Evolutionary conservation across 768 basidiomycete species (phyloP).

Genomic region (Leccinellum albellum): DNA sequence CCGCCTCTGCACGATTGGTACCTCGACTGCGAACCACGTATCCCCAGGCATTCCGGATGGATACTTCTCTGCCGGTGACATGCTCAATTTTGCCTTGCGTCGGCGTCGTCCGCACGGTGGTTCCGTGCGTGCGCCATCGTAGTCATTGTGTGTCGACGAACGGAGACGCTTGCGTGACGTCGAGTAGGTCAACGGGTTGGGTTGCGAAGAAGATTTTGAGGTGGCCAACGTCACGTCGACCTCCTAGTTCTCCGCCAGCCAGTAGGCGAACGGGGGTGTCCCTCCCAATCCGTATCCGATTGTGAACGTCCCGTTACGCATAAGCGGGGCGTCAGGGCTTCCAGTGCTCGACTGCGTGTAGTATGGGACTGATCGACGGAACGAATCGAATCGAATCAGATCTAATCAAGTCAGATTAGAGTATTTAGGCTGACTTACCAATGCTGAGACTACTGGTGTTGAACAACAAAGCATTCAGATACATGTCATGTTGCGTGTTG

Average conservation of each 20-base stretch:
- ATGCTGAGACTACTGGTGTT: not conserved
- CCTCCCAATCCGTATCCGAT: not conserved
- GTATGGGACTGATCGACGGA: not conserved
- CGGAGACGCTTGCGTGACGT: not conserved
- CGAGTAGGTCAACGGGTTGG: not conserved
- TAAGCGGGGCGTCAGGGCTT: not conserved
- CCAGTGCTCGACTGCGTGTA: not conserved
- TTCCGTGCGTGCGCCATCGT: not conserved
- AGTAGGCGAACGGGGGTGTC: conserved; percentile 3
- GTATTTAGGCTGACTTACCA: not conserved
- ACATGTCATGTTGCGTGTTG: not conserved
- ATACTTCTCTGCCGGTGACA: not conserved
- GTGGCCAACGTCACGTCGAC: not conserved
- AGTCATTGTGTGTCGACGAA: not conserved
- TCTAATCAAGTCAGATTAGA: not conserved
- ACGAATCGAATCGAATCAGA: not conserved
- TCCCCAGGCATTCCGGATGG: not conserved
- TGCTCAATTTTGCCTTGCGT: not conserved
- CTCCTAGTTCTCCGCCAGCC: not conserved
- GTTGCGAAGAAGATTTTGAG: conserved; percentile 1
- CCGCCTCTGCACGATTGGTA: not conserved
- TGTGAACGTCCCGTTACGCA: not conserved
- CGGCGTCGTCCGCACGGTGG: not conserved
- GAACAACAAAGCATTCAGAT: not conserved
- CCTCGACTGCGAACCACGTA: not conserved